These are phyloP conservation scores for Leccinum subrobustum DNA, from an alignment of 1,284 basidiomycete species.

Conservation along the genomic window DNA sequence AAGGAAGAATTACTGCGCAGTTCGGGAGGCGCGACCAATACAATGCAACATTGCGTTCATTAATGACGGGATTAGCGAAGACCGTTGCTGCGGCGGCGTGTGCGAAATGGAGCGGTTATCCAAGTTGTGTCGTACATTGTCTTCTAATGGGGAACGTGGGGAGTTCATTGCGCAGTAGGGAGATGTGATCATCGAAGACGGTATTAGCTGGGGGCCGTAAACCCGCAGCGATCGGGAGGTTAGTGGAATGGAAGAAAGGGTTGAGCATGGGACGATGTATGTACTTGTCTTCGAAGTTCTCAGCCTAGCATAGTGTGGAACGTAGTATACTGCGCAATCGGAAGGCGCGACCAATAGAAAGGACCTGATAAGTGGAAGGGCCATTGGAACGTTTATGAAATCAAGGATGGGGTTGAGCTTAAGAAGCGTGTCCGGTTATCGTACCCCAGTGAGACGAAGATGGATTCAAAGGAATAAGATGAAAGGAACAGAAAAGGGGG, in stretches of 20 bases:
- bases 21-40: constrained; percentile 1
- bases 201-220: not conserved
- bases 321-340: not conserved
- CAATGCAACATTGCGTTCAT: not conserved
- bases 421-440: not conserved
- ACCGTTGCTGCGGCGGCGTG: not conserved
- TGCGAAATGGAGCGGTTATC: not conserved
- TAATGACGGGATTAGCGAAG: not conserved
- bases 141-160: not conserved
- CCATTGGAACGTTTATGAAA: not conserved
- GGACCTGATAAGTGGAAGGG: not conserved
- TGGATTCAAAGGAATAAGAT: not conserved
- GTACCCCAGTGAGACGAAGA: not conserved
- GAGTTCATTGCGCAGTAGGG: not conserved
- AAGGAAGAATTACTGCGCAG: constrained; percentile 6
- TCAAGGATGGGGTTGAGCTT: not conserved
- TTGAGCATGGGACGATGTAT: not conserved
- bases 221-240: not conserved
- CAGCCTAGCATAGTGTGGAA: not conserved
- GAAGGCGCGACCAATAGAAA: not conserved
- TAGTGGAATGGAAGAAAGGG: not conserved
- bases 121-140: not conserved
- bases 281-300: not conserved
- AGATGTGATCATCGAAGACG: not conserved
- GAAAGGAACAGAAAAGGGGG: not conserved